Conservation (phyloP, 2,329 filamentous ascomycete species). For the Penicillium sp. region DNA sequence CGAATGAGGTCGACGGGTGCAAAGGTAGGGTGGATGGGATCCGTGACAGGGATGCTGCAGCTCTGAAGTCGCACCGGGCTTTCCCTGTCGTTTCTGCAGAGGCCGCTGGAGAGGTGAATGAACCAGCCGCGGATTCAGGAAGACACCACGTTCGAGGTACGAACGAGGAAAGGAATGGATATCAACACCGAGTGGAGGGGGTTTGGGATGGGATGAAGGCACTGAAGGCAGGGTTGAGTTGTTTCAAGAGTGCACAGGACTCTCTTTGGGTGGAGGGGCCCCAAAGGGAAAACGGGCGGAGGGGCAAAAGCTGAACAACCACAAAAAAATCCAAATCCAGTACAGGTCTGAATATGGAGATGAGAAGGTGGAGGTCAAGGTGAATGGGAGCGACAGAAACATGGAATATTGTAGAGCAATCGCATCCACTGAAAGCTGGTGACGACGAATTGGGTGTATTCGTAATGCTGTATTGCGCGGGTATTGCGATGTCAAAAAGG, state of each 20-base stretch:
- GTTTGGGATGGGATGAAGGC: background rate
- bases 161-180: background rate
- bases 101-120: slow-evolving; percentile 9
- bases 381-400: background rate
- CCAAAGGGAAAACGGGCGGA: background rate
- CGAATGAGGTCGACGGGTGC: slow-evolving; percentile 22
- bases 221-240: slow-evolving; percentile 3
- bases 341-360: background rate
- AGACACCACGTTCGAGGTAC: background rate
- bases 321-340: background rate
- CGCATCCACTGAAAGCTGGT: background rate
- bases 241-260: slow-evolving; percentile 8
- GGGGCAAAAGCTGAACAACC: background rate
- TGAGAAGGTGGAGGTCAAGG: background rate
- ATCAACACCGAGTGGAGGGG: background rate
- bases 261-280: background rate
- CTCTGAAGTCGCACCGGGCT: slow-evolving; percentile 25
- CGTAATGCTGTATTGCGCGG: background rate
- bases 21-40: slow-evolving; percentile 27
- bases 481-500: background rate
- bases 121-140: slow-evolving; percentile 9
- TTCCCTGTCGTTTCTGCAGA: slow-evolving; percentile 15
- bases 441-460: background rate
- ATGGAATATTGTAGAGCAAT: background rate
- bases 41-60: slow-evolving; percentile 35